These are phyloP conservation scores for Arabidopsis hybrid DNA, from an alignment of 441 rosid species.

Conservation along the genomic window DNA sequence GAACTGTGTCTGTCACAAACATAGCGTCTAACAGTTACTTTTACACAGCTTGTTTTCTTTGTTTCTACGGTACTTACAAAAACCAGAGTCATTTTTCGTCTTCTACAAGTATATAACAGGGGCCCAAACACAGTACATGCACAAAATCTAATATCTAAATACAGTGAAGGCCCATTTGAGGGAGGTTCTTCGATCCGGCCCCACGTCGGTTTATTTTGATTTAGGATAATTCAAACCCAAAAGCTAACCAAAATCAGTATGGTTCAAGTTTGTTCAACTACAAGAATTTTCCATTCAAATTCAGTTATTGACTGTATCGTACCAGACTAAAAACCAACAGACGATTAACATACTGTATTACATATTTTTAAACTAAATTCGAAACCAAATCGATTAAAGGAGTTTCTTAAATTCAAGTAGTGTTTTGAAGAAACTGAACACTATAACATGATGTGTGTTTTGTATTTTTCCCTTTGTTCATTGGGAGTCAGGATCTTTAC, in stretches of 20 bases:
- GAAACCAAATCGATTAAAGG: constrained; percentile 21
- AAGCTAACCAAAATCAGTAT: not conserved
- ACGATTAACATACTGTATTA: not conserved
- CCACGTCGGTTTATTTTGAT: constrained; percentile 14
- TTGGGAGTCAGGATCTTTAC: constrained; percentile 66
- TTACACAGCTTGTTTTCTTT: constrained; percentile 3
- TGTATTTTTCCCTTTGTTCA: constrained; percentile 8
- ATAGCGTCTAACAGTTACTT: constrained; percentile 22
- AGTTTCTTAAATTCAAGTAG: constrained; percentile 13
- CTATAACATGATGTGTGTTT: not conserved
- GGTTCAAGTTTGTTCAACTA: constrained; percentile 15
- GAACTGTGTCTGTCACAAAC: not conserved
- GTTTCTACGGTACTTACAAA: constrained; percentile 11
- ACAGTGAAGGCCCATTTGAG: constrained; percentile 38
- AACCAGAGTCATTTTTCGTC: constrained; percentile 13
- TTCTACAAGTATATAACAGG: constrained; percentile 3
- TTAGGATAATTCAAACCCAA: constrained; percentile 11
- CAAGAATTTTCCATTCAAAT: not conserved
- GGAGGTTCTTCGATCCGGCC: constrained; percentile 36
- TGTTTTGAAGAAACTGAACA: constrained; percentile 7
- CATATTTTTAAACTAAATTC: constrained; percentile 1
- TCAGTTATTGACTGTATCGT: not conserved
- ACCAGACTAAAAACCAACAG: constrained; percentile 18
- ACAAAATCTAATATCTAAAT: constrained; percentile 8
- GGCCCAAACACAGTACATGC: constrained; percentile 17